A percentile compares a stretch with the other conserved stretches of the same genome.
Conservation (phyloP, 75 land plant species). For the Larix kaempferi region DNA sequence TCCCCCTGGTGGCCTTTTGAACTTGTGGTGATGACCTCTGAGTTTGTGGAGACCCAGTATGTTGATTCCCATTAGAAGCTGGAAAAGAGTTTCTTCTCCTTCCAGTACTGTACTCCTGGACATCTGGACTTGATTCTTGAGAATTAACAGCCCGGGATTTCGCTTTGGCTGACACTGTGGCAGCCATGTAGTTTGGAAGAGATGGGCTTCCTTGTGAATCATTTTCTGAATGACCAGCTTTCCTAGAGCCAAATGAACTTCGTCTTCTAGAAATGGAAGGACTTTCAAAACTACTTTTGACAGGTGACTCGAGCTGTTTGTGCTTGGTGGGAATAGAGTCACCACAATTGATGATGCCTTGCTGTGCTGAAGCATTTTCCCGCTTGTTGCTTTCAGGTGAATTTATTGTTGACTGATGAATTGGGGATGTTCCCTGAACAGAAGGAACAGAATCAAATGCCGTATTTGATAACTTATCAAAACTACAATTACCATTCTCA, state of each 20-base stretch:
- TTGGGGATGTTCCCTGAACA: slow-evolving; percentile 53
- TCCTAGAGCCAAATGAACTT: slow-evolving; percentile 28
- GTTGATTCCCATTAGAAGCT: slow-evolving; percentile 39
- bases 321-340: slow-evolving; percentile 23
- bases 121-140: slow-evolving; percentile 39
- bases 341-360: background rate
- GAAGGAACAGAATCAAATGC: slow-evolving; percentile 18
- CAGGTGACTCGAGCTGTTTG: slow-evolving; percentile 20
- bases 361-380: slow-evolving; percentile 21
- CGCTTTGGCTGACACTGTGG: slow-evolving; percentile 83
- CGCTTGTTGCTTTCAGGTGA: slow-evolving; percentile 19
- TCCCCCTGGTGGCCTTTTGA: slow-evolving; percentile 36
- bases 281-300: slow-evolving; percentile 32
- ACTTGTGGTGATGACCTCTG: slow-evolving; percentile 33
- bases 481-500: background rate
- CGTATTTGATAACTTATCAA: slow-evolving; percentile 7
- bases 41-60: slow-evolving; percentile 29
- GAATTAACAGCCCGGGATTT: slow-evolving; percentile 51
- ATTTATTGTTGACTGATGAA: slow-evolving; percentile 34
- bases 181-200: slow-evolving; percentile 83
- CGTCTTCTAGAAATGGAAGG: slow-evolving; percentile 27
- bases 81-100: slow-evolving; percentile 54
- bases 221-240: slow-evolving; percentile 29
- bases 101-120: slow-evolving; percentile 3
- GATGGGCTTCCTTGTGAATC: slow-evolving; percentile 52